Evolutionary conservation across 2,329 filamentous ascomycete species (phyloP), one percentile per base, ranked within the genome.

Genomic region (Ceratocystis alfenasii): DNA sequence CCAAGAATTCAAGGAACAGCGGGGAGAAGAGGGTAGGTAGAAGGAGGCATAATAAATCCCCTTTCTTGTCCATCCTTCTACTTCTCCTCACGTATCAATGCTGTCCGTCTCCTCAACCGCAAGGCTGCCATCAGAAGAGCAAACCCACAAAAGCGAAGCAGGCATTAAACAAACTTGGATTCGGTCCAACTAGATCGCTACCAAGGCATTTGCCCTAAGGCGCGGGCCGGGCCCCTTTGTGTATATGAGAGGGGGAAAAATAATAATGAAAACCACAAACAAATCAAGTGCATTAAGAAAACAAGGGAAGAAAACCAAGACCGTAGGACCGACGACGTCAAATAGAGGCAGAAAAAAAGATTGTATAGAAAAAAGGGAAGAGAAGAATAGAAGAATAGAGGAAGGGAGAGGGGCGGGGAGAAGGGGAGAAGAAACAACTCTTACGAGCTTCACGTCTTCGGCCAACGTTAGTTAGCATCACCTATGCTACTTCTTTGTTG

Each of bases 311-410:
- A 53, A 65, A 68, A 33, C 45, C 20, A 44, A 46, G 57, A 55
- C 33, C 48, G 50, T 20, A 45, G 65, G 53, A 66, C 61, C 62
- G 65, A 59, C 44, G 60, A 22, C 17, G 5, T 48, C 62, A 62
- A 65, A 66, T 48, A 59, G 64, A 17, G n/a, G 67, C 65, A 66
- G 62, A 41, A 15, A 69, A 67, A 67, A 60, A 68, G 64, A 66
- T 67, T 64, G 64, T 69, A 70, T 45, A 60, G 48, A 60, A 61
- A 60, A 46, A 33, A 55, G 46, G 22, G 45, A 28, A 17, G 25
- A 53, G 44, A 61, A 45, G 50, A 28, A 65, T 17, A 28, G 30
- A 57, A 63, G 65, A 46, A 55, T 15, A 15, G 48, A 33, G 41
- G 36, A 68, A 67, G 67, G 63, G 69, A 65, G 64, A 63, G 65